Evolutionary conservation across 495 filamentous ascomycete genomes (phyloP).

Genomic region (Opeltia flavorubescens): DNA sequence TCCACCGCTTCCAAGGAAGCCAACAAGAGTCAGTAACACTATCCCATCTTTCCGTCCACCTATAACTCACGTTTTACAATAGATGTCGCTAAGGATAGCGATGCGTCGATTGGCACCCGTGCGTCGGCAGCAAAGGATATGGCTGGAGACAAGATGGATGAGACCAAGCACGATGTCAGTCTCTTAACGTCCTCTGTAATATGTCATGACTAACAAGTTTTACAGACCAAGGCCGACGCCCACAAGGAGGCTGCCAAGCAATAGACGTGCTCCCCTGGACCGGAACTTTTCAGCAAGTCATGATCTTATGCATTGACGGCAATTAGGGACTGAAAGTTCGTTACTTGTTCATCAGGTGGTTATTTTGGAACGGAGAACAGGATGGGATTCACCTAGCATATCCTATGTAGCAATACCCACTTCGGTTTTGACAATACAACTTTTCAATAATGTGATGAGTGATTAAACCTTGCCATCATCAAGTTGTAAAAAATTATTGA

Average conservation of each 20-base stretch:
- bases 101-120: conserved; percentile 33
- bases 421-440: too few relatives aligned
- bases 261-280: not conserved
- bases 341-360: not conserved
- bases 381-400: not conserved
- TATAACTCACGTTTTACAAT: not conserved
- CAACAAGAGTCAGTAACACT: conserved; percentile 33
- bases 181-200: not conserved
- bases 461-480: not conserved
- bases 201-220: not conserved
- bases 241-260: conserved; percentile 1
- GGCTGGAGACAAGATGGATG: conserved; percentile 40
- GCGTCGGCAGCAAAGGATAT: conserved; percentile 41
- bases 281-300: not conserved
- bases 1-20: conserved; percentile 43
- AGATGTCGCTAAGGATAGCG: conserved; percentile 40
- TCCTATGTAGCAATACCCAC: not conserved
- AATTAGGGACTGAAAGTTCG: not conserved
- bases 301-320: not conserved
- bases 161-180: conserved; percentile 32
- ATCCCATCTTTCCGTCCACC: not conserved
- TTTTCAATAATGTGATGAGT: not conserved
- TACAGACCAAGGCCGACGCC: not conserved
- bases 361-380: not conserved
- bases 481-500: too few relatives aligned